These are phyloP conservation scores for Gentiana dahurica DNA, from an alignment of 257 asterid genomes.

Conservation along the genomic window DNA sequence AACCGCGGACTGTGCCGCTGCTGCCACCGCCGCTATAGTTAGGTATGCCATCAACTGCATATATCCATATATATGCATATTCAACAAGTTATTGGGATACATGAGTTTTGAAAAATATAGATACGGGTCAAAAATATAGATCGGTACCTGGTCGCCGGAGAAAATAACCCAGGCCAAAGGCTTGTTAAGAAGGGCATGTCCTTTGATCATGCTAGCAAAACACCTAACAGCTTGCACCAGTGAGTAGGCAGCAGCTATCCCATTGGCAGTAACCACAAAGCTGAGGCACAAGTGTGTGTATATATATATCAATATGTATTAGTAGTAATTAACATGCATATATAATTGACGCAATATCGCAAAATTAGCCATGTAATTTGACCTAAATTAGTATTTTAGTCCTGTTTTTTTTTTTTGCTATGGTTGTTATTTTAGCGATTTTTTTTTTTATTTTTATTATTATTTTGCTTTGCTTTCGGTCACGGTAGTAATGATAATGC, in stretches of 20 bases:
- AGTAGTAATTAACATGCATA: too few species aligned
- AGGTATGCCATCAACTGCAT: constrained; percentile 73
- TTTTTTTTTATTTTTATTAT: too few species aligned
- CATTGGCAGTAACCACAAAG: constrained; percentile 73
- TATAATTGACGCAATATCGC: not conserved
- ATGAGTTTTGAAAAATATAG: too few species aligned
- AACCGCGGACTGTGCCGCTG: constrained; percentile 52
- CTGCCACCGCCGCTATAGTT: constrained; percentile 65
- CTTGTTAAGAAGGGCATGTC: constrained; percentile 76
- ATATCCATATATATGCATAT: too few species aligned
- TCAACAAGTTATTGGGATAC: too few species aligned
- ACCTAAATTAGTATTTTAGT: too few species aligned
- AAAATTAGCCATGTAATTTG: not conserved
- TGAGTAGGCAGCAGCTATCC: constrained; percentile 84
- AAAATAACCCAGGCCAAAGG: constrained; percentile 97
- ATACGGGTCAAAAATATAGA: not conserved
- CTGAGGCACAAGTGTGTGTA: constrained; percentile 25
- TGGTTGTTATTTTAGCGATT: too few species aligned
- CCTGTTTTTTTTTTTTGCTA: too few species aligned
- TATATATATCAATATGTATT: too few species aligned
- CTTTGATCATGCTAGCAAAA: constrained; percentile 58
- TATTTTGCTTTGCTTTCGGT: too few species aligned
- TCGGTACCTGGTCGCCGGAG: constrained; percentile 91
- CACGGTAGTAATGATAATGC: too few species aligned
- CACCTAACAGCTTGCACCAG: constrained; percentile 74